Evolutionary conservation across 2,329 filamentous ascomycete species (phyloP), one percentile per base, ranked within the genome.

Genomic region (Alternaria infectoria): DNA sequence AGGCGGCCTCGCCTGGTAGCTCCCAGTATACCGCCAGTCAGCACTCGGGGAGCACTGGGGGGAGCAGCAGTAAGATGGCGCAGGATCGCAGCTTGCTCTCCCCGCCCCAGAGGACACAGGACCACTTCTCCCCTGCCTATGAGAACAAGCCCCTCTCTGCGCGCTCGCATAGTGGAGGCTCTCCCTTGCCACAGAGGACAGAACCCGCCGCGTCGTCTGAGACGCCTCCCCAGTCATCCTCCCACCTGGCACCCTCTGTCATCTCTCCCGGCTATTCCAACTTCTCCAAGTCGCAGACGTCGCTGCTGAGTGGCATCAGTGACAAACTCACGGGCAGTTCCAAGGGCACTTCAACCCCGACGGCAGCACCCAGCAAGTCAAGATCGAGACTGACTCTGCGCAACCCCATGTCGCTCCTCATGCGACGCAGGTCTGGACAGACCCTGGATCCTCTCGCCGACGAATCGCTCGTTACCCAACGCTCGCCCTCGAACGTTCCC

Each of bases 331-430:
- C 70, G 4, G 68, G 68, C 64, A 67, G 59, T 21, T 65, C 73
- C 13, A 77, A 73, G 59, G 30, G 66, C n/a, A 50, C 65, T 6
- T 58, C 69, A 2, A 66, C 71, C 4, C 69, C 69, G 6, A 70
- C 70, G 10, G 45, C 63, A 11, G 67, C 71, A 4, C 64, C 74
- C 21, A 62, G 62, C 47, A 81, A 80, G 69, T 66, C 80, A 28
- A 87, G 86, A 71, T 83, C 84, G 45, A 83, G 84, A 74, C 76
- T 86, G 46, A 86, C 86, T 68, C 78, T 89, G 23, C 78, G 88
- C 44, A 90, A 89, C 69, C 88, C 88, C 10, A 88, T 89, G 84
- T 84, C 86, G 6, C 79, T 90, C 13, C 78, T 89, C 50, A 85
- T 86, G 67, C 82, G 87, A 23, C 82, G 88, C 50, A 82, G 86